Conservation (phyloP, 495 filamentous ascomycete species). For the Podospora pseudoanserina region DNA sequence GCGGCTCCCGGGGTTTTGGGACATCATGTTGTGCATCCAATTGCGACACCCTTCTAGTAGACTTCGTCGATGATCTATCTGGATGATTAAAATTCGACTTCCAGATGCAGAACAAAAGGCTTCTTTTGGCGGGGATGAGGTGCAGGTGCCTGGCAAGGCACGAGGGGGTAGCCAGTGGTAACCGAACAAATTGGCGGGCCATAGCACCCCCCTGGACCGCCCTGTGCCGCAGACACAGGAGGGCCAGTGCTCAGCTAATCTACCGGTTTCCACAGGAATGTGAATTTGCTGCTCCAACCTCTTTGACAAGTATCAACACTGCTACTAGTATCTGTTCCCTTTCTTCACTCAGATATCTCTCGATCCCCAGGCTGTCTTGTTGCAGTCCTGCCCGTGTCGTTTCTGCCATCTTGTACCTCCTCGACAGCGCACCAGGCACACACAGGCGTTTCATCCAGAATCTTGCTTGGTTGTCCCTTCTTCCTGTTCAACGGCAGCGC, state of each 20-base stretch:
- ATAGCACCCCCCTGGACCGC: conserved; percentile 20
- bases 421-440: conserved; percentile 7
- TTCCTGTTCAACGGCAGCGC: conserved; percentile 2
- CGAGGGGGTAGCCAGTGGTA: neutral
- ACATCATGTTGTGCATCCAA: conserved; percentile 3
- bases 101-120: conserved; percentile 8
- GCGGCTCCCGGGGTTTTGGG: conserved; percentile 13
- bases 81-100: conserved; percentile 4
- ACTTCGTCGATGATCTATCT: neutral
- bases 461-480: neutral
- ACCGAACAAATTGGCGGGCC: conserved; percentile 13
- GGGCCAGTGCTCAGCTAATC: conserved; percentile 36
- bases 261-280: conserved; percentile 41
- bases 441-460: conserved; percentile 8
- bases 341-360: neutral
- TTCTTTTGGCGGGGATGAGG: conserved; percentile 11
- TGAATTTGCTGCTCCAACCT: conserved; percentile 26
- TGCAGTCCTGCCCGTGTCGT: neutral
- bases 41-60: neutral
- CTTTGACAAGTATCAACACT: conserved; percentile 8
- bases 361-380: conserved; percentile 12
- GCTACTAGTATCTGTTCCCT: conserved; percentile 11
- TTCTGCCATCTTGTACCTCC: conserved; percentile 4
- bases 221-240: conserved; percentile 19
- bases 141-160: conserved; percentile 10